Conservation (phyloP, 306 rosid species). For the Fagus sylvatica region DNA sequence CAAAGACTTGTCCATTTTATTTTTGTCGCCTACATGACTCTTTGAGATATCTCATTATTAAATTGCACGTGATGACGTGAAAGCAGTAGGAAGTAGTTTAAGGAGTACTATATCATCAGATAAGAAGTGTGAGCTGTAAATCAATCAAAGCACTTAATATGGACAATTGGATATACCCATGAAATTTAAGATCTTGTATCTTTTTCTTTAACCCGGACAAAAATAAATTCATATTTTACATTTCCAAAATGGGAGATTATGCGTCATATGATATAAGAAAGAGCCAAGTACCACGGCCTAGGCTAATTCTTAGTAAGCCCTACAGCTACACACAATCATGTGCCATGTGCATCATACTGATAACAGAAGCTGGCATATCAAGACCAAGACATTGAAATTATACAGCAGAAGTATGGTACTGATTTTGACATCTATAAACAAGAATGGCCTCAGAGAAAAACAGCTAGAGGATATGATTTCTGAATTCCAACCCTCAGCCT, state of each 20-base stretch:
- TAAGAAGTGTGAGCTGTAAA: too few relatives aligned
- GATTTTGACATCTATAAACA: constrained; percentile 13
- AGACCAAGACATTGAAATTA: neutral
- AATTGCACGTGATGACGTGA: neutral
- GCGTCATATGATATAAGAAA: constrained; percentile 4
- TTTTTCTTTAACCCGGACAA: neutral
- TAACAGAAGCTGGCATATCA: constrained; percentile 32
- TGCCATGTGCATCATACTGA: constrained; percentile 37
- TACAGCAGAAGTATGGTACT: constrained; percentile 1
- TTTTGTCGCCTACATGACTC: neutral
- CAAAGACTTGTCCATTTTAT: neutral
- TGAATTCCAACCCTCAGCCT: neutral
- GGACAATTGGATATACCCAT: too few relatives aligned
- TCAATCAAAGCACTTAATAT: neutral
- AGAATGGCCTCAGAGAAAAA: constrained; percentile 7
- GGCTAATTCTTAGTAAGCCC: neutral
- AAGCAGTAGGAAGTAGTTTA: neutral
- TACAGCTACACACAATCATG: constrained; percentile 17
- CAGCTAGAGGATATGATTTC: neutral
- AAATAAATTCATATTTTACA: neutral
- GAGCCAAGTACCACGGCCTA: neutral
- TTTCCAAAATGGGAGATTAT: constrained; percentile 4
- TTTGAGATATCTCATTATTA: neutral
- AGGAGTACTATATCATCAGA: neutral
- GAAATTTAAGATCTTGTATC: too few relatives aligned